phyloP scores from a whole-genome alignment of 148 eudicot species.

The Nepenthes gracilis region DNA sequence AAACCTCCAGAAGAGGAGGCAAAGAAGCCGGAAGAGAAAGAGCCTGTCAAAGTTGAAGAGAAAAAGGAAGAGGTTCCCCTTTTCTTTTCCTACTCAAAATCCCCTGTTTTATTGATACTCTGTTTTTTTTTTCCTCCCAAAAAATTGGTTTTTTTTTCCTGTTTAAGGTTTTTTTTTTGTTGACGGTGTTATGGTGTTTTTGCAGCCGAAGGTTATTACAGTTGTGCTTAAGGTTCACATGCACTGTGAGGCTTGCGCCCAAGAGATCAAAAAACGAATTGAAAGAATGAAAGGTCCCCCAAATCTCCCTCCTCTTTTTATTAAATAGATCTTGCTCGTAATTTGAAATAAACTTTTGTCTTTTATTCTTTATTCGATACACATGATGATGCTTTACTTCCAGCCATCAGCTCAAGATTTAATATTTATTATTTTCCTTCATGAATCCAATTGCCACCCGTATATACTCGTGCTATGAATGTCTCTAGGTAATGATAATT shows the following conservation, averaged over 20 bases:
- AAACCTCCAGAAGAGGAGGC: slow-evolving; percentile 50
- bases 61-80: slow-evolving; percentile 58
- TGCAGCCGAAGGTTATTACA: slow-evolving; percentile 49
- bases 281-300: slow-evolving; percentile 63
- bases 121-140: not conserved
- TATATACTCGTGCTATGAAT: too few species aligned
- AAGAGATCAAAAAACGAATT: slow-evolving; percentile 75
- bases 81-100: not conserved
- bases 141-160: not conserved
- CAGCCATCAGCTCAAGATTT: too few species aligned
- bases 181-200: not conserved
- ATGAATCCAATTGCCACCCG: too few species aligned
- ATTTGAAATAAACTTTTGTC: too few species aligned
- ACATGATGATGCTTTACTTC: too few species aligned
- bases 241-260: slow-evolving; percentile 98
- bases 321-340: too few species aligned
- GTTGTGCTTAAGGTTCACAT: slow-evolving; percentile 81
- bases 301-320: too few species aligned
- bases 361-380: too few species aligned
- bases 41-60: slow-evolving; percentile 33
- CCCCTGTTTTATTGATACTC: not conserved
- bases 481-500: too few species aligned
- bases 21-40: slow-evolving; percentile 27
- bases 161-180: not conserved
- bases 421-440: too few species aligned